Evolutionary conservation across 352 stramenopile species (phyloP).

Genomic region (Elongisporangium undulatum): DNA sequence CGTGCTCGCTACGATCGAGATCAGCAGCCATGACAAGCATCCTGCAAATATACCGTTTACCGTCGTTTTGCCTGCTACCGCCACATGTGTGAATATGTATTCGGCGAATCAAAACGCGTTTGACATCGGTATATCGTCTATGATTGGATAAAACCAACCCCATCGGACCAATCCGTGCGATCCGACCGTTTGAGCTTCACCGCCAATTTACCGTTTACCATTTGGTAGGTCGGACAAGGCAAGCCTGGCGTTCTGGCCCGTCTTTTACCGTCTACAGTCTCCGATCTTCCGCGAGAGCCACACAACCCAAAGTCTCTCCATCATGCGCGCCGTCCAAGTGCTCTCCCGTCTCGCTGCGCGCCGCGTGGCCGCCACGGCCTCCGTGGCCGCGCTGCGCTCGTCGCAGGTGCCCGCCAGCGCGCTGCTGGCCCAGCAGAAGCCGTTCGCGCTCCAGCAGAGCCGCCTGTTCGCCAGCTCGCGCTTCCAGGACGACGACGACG

Average conservation of each 20-base stretch:
- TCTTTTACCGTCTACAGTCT: neutral
- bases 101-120: neutral
- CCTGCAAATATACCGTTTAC: neutral
- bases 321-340: conserved; percentile 24
- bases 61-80: neutral
- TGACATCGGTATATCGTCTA: neutral
- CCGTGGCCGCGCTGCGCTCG: neutral
- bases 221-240: neutral
- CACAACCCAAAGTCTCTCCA: neutral
- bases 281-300: neutral
- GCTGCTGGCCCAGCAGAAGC: neutral
- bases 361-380: conserved; percentile 9
- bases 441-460: conserved; percentile 5
- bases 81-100: neutral
- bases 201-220: neutral
- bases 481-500: conserved; percentile 30
- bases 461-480: conserved; percentile 39
- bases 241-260: neutral
- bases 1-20: conserved; percentile 51
- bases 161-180: neutral
- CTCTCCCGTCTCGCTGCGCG: conserved; percentile 22
- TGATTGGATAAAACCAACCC: neutral
- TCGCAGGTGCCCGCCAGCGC: conserved; percentile 10
- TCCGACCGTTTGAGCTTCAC: neutral
- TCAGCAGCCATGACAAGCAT: conserved; percentile 5